Percentiles rank a stretch among this genome's conserved stretches.
Evolutionary conservation across 2,329 filamentous ascomycete genomes (phyloP).

Genomic region (Zarea fungicola): DNA sequence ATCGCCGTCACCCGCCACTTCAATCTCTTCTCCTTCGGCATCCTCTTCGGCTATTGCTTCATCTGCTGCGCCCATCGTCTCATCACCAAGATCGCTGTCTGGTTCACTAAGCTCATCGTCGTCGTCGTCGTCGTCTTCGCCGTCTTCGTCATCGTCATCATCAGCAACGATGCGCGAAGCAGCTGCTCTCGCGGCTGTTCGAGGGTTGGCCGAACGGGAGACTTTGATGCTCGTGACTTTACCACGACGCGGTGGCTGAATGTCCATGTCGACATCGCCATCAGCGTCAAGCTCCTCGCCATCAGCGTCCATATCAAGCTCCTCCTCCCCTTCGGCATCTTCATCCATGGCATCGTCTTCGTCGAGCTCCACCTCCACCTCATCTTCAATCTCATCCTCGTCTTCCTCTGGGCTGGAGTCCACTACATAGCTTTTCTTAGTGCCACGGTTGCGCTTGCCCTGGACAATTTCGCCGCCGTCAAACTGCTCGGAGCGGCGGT

Average conservation of each 20-base stretch:
- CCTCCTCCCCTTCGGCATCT: slow-evolving; percentile 30
- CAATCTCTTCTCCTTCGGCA: slow-evolving; percentile 39
- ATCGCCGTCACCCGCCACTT: slow-evolving; percentile 36
- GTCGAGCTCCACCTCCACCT: slow-evolving; percentile 28
- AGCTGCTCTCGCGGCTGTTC: slow-evolving; percentile 20
- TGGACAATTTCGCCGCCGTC: slow-evolving; percentile 43
- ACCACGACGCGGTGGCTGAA: slow-evolving; percentile 24
- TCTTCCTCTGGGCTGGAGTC: slow-evolving; percentile 48
- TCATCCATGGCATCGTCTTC: slow-evolving; percentile 35
- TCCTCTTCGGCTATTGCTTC: slow-evolving; percentile 44
- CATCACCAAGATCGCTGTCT: slow-evolving; percentile 21
- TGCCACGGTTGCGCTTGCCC: slow-evolving; percentile 48
- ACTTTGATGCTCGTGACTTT: slow-evolving; percentile 40
- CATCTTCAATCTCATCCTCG: slow-evolving; percentile 36
- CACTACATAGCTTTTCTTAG: slow-evolving; percentile 56
- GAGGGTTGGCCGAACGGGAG: slow-evolving; percentile 29
- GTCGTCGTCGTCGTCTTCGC: slow-evolving; percentile 40
- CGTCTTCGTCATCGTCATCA: slow-evolving; percentile 40
- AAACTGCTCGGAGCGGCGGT: slow-evolving; percentile 34
- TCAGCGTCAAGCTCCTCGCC: slow-evolving; percentile 35
- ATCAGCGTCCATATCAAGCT: slow-evolving; percentile 33
- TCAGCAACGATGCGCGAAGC: slow-evolving; percentile 27
- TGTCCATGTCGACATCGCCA: slow-evolving; percentile 40
- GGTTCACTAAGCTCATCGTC: slow-evolving; percentile 53
- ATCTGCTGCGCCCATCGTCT: slow-evolving; percentile 30